Evolutionary conservation across 1,139 yeast species (phyloP).

Genomic region (Wickerhamiella infanticola): DNA sequence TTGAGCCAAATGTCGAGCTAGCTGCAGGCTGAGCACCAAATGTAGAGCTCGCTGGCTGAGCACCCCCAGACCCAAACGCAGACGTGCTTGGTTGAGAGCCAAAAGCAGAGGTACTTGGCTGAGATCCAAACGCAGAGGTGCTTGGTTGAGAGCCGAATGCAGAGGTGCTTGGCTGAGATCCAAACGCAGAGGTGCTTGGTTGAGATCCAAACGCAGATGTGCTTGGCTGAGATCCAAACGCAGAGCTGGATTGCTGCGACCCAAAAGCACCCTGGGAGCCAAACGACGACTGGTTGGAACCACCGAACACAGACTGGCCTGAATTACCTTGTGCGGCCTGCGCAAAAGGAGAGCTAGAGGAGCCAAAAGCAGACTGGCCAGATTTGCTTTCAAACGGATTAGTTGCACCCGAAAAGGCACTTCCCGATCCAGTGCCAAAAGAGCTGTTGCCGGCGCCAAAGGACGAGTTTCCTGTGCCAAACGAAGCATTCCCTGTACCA

Average conservation of each 20-base stretch:
- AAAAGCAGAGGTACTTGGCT: neutral
- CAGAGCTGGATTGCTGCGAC: no score
- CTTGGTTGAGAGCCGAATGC: slow-evolving; percentile 8
- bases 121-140: slow-evolving; percentile 16
- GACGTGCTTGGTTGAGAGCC: neutral
- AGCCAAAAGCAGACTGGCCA: slow-evolving; percentile 10
- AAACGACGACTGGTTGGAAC: no score
- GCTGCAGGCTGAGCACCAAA: slow-evolving; percentile 7
- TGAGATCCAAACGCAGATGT: neutral
- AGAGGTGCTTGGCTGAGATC: neutral
- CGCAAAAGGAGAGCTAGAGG: slow-evolving; percentile 4
- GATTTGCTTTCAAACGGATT: slow-evolving; percentile 3
- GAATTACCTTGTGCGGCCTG: no score
- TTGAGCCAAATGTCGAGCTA: slow-evolving; percentile 11
- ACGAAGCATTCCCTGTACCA: slow-evolving; percentile 8
- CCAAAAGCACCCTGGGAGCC: no score
- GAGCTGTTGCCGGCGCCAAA: slow-evolving; percentile 11
- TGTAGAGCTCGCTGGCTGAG: slow-evolving; percentile 5
- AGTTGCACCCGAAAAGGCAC: slow-evolving; percentile 13
- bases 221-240: no score
- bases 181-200: no score
- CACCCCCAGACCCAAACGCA: neutral
- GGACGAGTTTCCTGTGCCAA: slow-evolving; percentile 4
- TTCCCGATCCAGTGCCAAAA: slow-evolving; percentile 7
- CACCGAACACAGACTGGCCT: no score